Base-by-base conservation (phyloP, 805 yeast species). In the Ogataea populi-albae region DNA sequence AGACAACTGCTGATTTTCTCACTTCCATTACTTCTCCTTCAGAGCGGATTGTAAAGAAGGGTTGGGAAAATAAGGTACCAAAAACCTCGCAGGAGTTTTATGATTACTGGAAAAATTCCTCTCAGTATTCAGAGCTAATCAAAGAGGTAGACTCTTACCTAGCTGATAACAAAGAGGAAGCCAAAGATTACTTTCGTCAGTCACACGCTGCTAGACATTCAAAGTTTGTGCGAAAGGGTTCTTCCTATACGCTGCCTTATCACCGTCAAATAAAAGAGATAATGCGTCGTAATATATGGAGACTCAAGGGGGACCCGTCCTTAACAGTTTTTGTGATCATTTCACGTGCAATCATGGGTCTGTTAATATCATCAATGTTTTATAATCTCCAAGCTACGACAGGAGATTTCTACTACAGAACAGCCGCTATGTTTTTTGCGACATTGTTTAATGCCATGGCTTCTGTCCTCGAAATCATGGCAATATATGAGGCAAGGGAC, bases 351-450 rank as follows among this genome's bases (percentile, higher is more conserved):
- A 46, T 65, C 6, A 75, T 77, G 77, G 75, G 77, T 20, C 59
- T 79, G 37, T 57, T 78, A 26, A 52, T 75, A 26, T 66, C 79
- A 20, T 77, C 84, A 2, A 67, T 79, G 47, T 79, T 76, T 47
- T 77, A 73, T 55, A 73, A 77, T 45, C 49, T 74, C 37, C 33
- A 45, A 4, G 43, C 52, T 15, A 52, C 52, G 23, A 70, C 82
- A 1, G 58, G 48, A 1, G 67, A 77, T 1, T 72, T 77, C 45
- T 75, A 68, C 53, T 64, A 59, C 47, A 65, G 86, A 54, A 71
- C 78, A 48, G 77, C 86, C 30, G 70, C 80, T 25, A 64, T 82
- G 68, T 83, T 82, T 61, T 79, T 79, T 54, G 78, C 81, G 20
- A 67, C 74, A 30, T 62, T 78, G 50, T 78, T 75, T 57, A 77